Evolutionary conservation across 2,329 filamentous ascomycete species (phyloP).

Genomic region (Waltergamsia citrina): DNA sequence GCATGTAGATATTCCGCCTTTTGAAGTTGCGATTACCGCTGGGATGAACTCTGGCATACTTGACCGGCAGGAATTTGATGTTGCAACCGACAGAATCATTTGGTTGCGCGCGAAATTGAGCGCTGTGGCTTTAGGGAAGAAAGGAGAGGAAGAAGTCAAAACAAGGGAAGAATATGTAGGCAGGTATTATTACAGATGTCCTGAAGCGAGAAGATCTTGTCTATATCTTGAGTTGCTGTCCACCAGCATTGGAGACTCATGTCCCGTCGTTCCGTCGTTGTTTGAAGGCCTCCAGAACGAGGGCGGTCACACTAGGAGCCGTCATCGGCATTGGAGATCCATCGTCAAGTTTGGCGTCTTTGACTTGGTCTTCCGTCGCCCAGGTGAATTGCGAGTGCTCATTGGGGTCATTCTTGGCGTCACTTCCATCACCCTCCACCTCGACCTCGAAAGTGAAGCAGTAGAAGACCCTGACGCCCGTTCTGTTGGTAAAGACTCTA

Average conservation of each 20-base stretch:
- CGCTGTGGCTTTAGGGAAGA: too few relatives aligned
- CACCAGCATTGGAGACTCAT: too few relatives aligned
- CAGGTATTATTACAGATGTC: too few relatives aligned
- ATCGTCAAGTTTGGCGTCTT: slow-evolving; percentile 13
- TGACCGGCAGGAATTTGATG: slow-evolving; percentile 8
- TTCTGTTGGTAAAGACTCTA: slow-evolving; percentile 22
- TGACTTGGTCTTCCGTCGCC: slow-evolving; percentile 27
- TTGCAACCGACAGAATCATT: slow-evolving; percentile 8
- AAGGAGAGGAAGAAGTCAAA: too few relatives aligned
- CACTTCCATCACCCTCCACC: slow-evolving; percentile 14
- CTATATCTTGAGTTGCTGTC: too few relatives aligned
- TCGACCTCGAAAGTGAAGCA: slow-evolving; percentile 26
- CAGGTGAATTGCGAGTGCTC: slow-evolving; percentile 30
- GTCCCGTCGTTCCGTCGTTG: slow-evolving; percentile 10
- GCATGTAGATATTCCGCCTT: slow-evolving; percentile 7
- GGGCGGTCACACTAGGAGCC: slow-evolving; percentile 13
- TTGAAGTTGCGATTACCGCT: slow-evolving; percentile 8
- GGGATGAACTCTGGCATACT: slow-evolving; percentile 6
- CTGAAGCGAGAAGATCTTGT: too few relatives aligned
- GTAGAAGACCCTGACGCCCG: slow-evolving; percentile 17
- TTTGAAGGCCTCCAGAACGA: slow-evolving; percentile 17
- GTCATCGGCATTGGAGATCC: slow-evolving; percentile 19
- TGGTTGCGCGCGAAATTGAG: slow-evolving; percentile 6
- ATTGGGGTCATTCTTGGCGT: slow-evolving; percentile 23
- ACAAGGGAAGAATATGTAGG: too few relatives aligned